Percentiles rank a stretch among this genome's conserved stretches.
These are phyloP conservation scores for Trichoderma sp. DNA, from an alignment of 2,329 filamentous ascomycete genomes.

Conservation along the genomic window DNA sequence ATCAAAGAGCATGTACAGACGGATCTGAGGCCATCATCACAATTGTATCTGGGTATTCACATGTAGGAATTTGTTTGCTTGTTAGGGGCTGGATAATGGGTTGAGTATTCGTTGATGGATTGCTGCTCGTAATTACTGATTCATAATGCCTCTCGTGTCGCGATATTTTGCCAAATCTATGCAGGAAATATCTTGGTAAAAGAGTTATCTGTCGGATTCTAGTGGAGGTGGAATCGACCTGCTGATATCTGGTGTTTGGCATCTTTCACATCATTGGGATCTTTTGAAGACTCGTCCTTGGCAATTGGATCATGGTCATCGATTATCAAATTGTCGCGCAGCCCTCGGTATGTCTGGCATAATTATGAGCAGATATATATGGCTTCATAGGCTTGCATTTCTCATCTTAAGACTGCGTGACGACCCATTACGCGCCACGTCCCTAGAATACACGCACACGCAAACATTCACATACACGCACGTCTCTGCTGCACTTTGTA, in stretches of 20 bases:
- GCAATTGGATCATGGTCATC: not conserved
- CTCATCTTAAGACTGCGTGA: not conserved
- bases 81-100: not conserved
- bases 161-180: too few relatives aligned
- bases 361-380: not conserved
- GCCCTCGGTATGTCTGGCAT: not conserved
- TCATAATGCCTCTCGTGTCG: too few relatives aligned
- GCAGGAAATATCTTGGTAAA: too few relatives aligned
- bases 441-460: constrained; percentile 25
- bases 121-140: too few relatives aligned
- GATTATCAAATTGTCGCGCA: not conserved
- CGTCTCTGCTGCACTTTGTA: constrained; percentile 27
- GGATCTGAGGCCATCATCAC: not conserved
- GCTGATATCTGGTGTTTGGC: too few relatives aligned
- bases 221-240: too few relatives aligned
- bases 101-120: too few relatives aligned
- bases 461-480: not conserved
- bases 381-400: not conserved
- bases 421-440: not conserved
- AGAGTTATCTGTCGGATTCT: too few relatives aligned
- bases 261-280: too few relatives aligned
- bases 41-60: not conserved
- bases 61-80: not conserved
- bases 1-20: not conserved
- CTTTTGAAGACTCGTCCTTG: not conserved